Evolutionary conservation across 331 rosid genomes (phyloP), one percentile per base, ranked within the genome.

Genomic region (Pyrus hybrid): DNA sequence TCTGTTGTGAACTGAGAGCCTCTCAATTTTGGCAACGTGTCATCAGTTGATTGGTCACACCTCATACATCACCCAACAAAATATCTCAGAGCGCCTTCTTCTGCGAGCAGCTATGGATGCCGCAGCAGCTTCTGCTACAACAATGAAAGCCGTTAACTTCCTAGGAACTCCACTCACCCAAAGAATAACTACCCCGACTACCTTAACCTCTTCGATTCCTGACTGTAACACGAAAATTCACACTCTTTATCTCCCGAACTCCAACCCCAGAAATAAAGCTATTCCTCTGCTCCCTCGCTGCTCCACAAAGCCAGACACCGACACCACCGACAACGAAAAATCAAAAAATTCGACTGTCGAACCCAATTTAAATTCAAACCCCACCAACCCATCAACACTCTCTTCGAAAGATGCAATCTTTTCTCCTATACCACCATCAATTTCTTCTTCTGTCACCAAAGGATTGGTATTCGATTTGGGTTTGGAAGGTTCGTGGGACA

Each of bases 381-480:
- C 20, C 81, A 77, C 77, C 7, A 80, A 81, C 2, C 18, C 73
- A 5, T 57, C 88, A 2, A 68, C 73, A 11, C 67, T 86, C 63
- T 68, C 21, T 35, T 12, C 68, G 71, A 74, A 18, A 35, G 81
- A 70, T 45, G 51, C 62, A 25, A 20, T 71, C 78, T 76, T 84
- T 56, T 51, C 85, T 71, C 62, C 83, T 9, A 18, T 56, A 16
- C 69, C 49, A 3, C 30, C 81, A n/a, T 25, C 81, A 54, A 53
- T 72, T 21, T 80, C 79, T 65, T 78, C 85, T 20, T 77, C 75
- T 12, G 45, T 71, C 7, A 84, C 83, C 13, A 72, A 84, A 61
- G 97, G 97, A n/a, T 82, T 90, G 85, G 90, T 88, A 74, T 86
- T 92, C 68, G 86, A 77, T 80, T 84, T 88, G 81, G 97, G 93